phyloP scores from a whole-genome alignment of 2,329 filamentous ascomycete genomes.

The Falciphora oryzae region DNA sequence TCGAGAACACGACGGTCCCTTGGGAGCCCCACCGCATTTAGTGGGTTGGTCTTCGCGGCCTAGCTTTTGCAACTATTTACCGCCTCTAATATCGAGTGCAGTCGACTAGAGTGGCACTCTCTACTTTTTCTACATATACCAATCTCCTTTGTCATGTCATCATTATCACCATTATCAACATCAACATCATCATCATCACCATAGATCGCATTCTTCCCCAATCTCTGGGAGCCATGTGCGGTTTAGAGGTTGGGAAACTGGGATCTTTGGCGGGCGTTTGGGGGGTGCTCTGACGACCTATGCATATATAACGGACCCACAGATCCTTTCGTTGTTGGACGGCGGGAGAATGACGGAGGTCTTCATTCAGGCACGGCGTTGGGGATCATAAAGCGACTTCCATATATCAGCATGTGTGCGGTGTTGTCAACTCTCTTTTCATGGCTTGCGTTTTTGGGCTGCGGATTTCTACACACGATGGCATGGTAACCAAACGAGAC shows the following conservation, averaged over 20 bases:
- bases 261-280: neutral
- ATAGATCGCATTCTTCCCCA: neutral
- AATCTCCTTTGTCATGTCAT: neutral
- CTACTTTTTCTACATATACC: neutral
- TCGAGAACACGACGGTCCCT: neutral
- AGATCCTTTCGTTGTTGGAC: neutral
- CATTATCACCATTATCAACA: neutral
- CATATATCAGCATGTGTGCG: neutral
- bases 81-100: neutral
- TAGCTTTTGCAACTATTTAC: neutral
- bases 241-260: neutral
- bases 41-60: neutral
- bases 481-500: neutral
- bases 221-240: no score
- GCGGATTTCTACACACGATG: neutral
- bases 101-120: neutral
- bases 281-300: neutral
- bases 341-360: neutral
- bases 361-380: neutral
- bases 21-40: neutral
- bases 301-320: neutral
- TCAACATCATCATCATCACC: neutral
- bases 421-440: neutral
- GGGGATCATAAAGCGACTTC: neutral
- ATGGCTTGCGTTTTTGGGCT: neutral